phyloP scores from a whole-genome alignment of 2,329 filamentous ascomycete genomes.

The Westerdykella sp. region DNA sequence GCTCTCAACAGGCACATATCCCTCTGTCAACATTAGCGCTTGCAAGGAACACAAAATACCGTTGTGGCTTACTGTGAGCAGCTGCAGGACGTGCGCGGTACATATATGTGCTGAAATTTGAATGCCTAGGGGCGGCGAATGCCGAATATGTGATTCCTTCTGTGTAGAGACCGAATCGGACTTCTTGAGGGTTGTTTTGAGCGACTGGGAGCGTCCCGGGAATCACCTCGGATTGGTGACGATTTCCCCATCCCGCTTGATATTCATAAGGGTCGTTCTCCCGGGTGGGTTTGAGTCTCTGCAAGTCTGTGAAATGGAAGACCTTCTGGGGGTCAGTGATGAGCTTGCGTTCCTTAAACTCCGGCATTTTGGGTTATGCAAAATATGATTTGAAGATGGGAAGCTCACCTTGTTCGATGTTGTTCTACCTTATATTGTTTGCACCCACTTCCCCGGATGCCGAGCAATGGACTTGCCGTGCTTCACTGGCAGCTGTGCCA shows the following conservation, averaged over 20 bases:
- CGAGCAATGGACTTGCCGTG: slow-evolving; percentile 26
- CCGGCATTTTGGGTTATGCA: slow-evolving; percentile 19
- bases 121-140: slow-evolving; percentile 39
- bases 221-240: slow-evolving; percentile 39
- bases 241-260: slow-evolving; percentile 35
- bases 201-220: slow-evolving; percentile 40
- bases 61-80: slow-evolving; percentile 32
- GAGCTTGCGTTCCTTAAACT: slow-evolving; percentile 32
- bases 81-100: slow-evolving; percentile 41
- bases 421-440: slow-evolving; percentile 24
- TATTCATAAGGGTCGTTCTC: slow-evolving; percentile 37
- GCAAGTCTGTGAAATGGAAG: slow-evolving; percentile 37
- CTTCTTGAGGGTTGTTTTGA: slow-evolving; percentile 40
- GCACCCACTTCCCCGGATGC: slow-evolving; percentile 13
- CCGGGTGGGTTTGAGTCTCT: slow-evolving; percentile 34
- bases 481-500: background rate
- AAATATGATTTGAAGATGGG: slow-evolving; percentile 1
- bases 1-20: slow-evolving; percentile 20
- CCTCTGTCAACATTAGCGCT: slow-evolving; percentile 14
- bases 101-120: slow-evolving; percentile 42
- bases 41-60: slow-evolving; percentile 22
- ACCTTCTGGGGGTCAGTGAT: slow-evolving; percentile 33
- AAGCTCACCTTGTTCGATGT: slow-evolving; percentile 8
- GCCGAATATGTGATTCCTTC: slow-evolving; percentile 43
- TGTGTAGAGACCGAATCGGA: slow-evolving; percentile 42